These are phyloP conservation scores for Ophiocordyceps camponoti-rufipedis DNA, from an alignment of 2,329 filamentous ascomycete genomes.

Conservation along the genomic window DNA sequence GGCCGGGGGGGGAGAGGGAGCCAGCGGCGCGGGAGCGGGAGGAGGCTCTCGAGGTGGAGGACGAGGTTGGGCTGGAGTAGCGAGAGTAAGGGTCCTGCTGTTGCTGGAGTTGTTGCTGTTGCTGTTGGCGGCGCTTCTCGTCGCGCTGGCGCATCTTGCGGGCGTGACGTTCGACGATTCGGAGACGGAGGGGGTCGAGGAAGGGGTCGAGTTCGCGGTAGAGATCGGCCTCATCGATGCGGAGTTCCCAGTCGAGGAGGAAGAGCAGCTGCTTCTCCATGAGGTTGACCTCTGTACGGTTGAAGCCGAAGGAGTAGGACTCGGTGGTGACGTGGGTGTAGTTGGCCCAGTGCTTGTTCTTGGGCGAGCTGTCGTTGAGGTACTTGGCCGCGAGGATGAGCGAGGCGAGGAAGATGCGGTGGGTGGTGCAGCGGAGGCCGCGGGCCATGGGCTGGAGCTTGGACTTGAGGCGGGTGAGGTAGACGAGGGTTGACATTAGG, in stretches of 20 bases:
- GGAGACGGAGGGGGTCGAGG: conserved; percentile 61
- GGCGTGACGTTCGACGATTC: conserved; percentile 31
- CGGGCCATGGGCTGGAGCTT: conserved; percentile 87
- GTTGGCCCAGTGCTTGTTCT: conserved; percentile 99
- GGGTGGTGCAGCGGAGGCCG: conserved; percentile 88
- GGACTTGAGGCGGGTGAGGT: conserved; percentile 67
- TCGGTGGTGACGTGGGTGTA: conserved; percentile 65
- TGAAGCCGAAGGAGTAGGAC: conserved; percentile 64
- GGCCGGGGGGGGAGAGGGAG: conserved; percentile 25
- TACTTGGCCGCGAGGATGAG: conserved; percentile 88
- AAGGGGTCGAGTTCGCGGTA: conserved; percentile 77
- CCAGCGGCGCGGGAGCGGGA: conserved; percentile 19
- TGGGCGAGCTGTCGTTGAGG: conserved; percentile 93
- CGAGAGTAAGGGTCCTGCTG: conserved; percentile 18
- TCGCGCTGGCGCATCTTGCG: conserved; percentile 31
- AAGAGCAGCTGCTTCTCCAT: conserved; percentile 99
- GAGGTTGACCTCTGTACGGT: conserved; percentile 86
- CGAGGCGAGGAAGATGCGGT: conserved; percentile 88
- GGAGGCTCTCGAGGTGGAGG: conserved; percentile 20
- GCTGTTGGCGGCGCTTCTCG: conserved; percentile 17
- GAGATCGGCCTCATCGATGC: conserved; percentile 70
- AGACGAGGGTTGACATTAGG: conserved; percentile 91
- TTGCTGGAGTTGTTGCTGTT: background rate
- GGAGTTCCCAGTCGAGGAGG: conserved; percentile 84
- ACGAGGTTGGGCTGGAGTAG: conserved; percentile 26